Evolutionary conservation across 306 rosid genomes (phyloP).

Genomic region (Oxytropis ochrocephala): DNA sequence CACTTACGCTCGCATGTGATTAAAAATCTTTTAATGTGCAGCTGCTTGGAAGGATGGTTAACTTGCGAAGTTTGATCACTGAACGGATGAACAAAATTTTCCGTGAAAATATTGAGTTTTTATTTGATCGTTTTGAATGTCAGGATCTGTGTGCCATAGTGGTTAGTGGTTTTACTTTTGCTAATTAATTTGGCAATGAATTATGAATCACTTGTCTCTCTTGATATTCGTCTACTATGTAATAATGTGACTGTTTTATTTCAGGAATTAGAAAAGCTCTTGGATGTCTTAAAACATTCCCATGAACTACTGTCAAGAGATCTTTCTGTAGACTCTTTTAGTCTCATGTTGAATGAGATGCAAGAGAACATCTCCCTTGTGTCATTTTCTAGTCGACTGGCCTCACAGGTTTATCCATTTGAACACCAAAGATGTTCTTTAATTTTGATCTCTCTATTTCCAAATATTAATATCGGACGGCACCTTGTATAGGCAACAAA

Average conservation of each 20-base stretch:
- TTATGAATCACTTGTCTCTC: slow-evolving; percentile 1
- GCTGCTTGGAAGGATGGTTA: slow-evolving; percentile 93
- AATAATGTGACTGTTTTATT: slow-evolving; percentile 20
- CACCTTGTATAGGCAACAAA: background rate
- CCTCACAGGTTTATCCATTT: slow-evolving; percentile 76
- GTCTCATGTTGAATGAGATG: slow-evolving; percentile 90
- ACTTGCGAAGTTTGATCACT: slow-evolving; percentile 76
- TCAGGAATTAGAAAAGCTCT: slow-evolving; percentile 88
- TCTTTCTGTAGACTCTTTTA: slow-evolving; percentile 76
- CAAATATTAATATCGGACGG: background rate
- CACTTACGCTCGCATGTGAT: background rate
- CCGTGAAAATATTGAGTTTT: slow-evolving; percentile 89
- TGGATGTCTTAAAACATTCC: slow-evolving; percentile 73
- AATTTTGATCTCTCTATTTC: slow-evolving; percentile 1
- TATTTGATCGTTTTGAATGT: slow-evolving; percentile 95
- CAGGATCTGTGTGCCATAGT: slow-evolving; percentile 93
- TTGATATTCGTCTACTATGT: slow-evolving; percentile 11
- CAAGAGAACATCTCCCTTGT: slow-evolving; percentile 94
- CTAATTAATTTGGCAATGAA: slow-evolving; percentile 12
- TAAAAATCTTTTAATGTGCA: slow-evolving; percentile 31
- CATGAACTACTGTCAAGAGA: slow-evolving; percentile 78
- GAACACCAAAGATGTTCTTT: slow-evolving; percentile 11
- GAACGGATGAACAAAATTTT: slow-evolving; percentile 84
- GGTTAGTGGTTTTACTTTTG: slow-evolving; percentile 50
- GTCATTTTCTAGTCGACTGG: slow-evolving; percentile 92